A percentile compares a stretch with the other conserved stretches of the same genome.
These are phyloP conservation scores for Umbelopsis sp. DNA, from an alignment of 371 early-diverging fungal genomes.

Conservation along the genomic window DNA sequence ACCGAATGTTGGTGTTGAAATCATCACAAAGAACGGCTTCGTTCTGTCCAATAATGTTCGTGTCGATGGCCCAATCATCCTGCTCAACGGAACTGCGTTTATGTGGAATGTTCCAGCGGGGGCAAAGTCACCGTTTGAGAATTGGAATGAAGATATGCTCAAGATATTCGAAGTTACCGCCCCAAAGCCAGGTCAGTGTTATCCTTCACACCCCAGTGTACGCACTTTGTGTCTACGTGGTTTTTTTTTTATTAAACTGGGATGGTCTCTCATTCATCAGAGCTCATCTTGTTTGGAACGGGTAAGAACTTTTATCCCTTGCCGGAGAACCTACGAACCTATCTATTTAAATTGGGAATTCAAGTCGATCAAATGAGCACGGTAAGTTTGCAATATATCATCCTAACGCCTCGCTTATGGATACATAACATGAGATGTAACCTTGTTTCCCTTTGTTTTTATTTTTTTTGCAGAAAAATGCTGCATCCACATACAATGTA, in stretches of 20 bases:
- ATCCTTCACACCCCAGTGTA: neutral
- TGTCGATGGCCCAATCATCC: constrained; percentile 45
- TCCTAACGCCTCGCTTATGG: neutral
- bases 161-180: constrained; percentile 53
- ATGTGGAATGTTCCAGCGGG: constrained; percentile 52
- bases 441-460: neutral
- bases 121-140: constrained; percentile 31
- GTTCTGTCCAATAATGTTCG: constrained; percentile 51
- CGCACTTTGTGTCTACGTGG: too few relatives aligned
- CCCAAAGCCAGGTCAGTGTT: constrained; percentile 47
- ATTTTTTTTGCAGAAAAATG: constrained; percentile 51
- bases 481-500: constrained; percentile 66
- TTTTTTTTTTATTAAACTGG: too few relatives aligned
- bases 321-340: constrained; percentile 53
- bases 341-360: constrained; percentile 55
- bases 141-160: constrained; percentile 44
- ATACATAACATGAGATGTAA: neutral
- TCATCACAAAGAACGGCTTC: constrained; percentile 53
- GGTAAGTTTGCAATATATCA: constrained; percentile 36
- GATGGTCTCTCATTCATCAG: constrained; percentile 24
- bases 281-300: constrained; percentile 60
- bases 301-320: constrained; percentile 58
- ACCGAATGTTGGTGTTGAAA: constrained; percentile 49
- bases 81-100: constrained; percentile 54
- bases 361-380: constrained; percentile 71